phyloP scores from a whole-genome alignment of 1,284 basidiomycete genomes.

The Grifola frondosa region DNA sequence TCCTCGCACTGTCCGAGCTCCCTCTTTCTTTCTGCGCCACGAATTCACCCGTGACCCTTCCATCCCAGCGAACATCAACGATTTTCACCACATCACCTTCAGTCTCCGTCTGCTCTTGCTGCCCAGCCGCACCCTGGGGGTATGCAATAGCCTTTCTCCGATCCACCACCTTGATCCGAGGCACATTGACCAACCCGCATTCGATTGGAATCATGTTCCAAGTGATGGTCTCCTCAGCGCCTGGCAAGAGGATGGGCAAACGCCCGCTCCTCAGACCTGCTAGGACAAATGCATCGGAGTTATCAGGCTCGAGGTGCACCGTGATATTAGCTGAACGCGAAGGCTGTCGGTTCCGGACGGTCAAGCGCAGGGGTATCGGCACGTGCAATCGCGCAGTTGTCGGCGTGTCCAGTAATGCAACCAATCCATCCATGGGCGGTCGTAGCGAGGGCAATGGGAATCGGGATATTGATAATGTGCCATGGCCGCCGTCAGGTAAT shows the following conservation, averaged over 20 bases:
- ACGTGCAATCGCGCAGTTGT: slow-evolving; percentile 60
- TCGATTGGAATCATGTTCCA: slow-evolving; percentile 74
- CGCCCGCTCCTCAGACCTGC: slow-evolving; percentile 67
- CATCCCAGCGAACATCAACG: slow-evolving; percentile 43
- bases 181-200: slow-evolving; percentile 63
- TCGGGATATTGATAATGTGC: slow-evolving; percentile 45
- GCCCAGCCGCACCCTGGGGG: slow-evolving; percentile 6
- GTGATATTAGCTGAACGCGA: slow-evolving; percentile 63
- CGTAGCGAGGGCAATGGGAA: slow-evolving; percentile 57
- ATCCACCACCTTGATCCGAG: slow-evolving; percentile 58
- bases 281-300: slow-evolving; percentile 65
- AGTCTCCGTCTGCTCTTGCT: slow-evolving; percentile 8
- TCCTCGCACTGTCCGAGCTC: neutral
- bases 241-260: slow-evolving; percentile 67
- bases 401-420: slow-evolving; percentile 65
- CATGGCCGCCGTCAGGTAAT: slow-evolving; percentile 40
- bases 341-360: slow-evolving; percentile 63
- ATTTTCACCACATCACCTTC: slow-evolving; percentile 51
- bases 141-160: slow-evolving; percentile 37
- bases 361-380: slow-evolving; percentile 55
- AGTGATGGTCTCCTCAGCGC: slow-evolving; percentile 57
- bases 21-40: slow-evolving; percentile 6
- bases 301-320: slow-evolving; percentile 67
- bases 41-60: slow-evolving; percentile 7
- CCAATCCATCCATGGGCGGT: slow-evolving; percentile 56